Evolutionary conservation across 768 basidiomycete species (phyloP), one percentile per base, ranked within the genome.

Genomic region (Lactarius sp.): DNA sequence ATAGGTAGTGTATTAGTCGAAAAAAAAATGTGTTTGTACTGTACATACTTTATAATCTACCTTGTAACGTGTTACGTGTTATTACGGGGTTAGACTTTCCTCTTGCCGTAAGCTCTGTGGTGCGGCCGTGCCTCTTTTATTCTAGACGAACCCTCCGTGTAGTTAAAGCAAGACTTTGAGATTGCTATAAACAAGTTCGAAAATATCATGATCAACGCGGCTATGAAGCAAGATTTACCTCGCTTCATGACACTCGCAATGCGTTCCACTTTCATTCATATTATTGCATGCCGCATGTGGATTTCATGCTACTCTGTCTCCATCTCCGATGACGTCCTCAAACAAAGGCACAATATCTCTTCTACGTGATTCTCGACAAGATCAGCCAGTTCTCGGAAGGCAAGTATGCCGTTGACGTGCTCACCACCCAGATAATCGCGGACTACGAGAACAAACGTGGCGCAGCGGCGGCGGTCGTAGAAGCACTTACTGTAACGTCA

Each of bases 151-250:
- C 14, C 27, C 12, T n/a, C 22, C n/a, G 8, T 41, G 6, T 55
- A 94, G 92, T 82, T 94, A 57, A 95, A 97, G 73, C 95, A 97
- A 86, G 94, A 97, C 73, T 96, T 93, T 70, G 95, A 97, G 72
- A 76, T 88, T 63, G 94, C 92, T 20, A 87, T 90, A 3, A 91
- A 88, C 66, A 95, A 98, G 70, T 98, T 95, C 67, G 94, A 97
- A 63, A 92, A 89, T 71, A 90, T 94, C 22, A 27, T 1, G 22
- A 27, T 27, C 77, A 98, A 96, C 73, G 87, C 81, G 64, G 82
- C 88, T 6, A 77, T 98, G 76, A 98, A 99, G 78, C 81, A 85
- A 61, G 97, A 99, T 71, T 79, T 99, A 37, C 94, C 95, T 3
- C 85, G 85, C n/a, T 98, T 98, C 80, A 86, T 98, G 83, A 79